Base-by-base conservation (phyloP, 257 asterid genomes). In the Solanum medicagineum region DNA sequence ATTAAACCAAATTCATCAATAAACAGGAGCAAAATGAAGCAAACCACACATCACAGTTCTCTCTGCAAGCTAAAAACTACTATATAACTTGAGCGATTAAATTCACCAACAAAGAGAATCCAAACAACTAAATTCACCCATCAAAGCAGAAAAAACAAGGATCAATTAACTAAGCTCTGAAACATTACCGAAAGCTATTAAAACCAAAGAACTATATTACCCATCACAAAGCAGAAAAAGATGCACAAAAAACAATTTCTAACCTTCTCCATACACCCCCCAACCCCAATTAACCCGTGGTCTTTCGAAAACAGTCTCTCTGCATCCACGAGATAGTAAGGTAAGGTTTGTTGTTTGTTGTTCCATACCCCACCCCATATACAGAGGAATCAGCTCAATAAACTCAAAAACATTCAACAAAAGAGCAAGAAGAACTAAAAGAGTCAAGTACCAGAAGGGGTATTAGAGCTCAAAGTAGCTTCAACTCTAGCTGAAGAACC, bases 401-500 rank as follows among this genome's bases (percentile, higher is more conserved):
- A 65, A 69, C 53, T 69, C 47, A 29, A n/a, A 66, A 15, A 66
- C 10, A 66, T 36, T 7, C 5, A 75, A 70, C 40, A 6, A 6
- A 84, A 45, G 7, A 62, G 4, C 20, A 19, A 29, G 8, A 44
- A 53, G 45, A 44, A 36, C 69, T 75, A 32, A 32, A 63, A 80
- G 26, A 26, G 40, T 83, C 40, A 81, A 85, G 63, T 92, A 95
- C 99, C 98, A 83, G 95, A 91, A 71, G 91, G 59, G 62, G 87
- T 86, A 55, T 44, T 73, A 14, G 85, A 86, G 93, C 94, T 94
- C 86, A 90, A 90, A 83, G 95, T 83, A 15, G 99, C 92, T 86
- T 94, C 99, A 89, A 94, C 94, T 93, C 90, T 93, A 9, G 98
- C 96, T 2, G 99, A 88, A 49, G 97, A 91, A 90, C 91, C 94